Evolutionary conservation across 352 stramenopile species (phyloP).

Genomic region (Phytopythium aichiense): DNA sequence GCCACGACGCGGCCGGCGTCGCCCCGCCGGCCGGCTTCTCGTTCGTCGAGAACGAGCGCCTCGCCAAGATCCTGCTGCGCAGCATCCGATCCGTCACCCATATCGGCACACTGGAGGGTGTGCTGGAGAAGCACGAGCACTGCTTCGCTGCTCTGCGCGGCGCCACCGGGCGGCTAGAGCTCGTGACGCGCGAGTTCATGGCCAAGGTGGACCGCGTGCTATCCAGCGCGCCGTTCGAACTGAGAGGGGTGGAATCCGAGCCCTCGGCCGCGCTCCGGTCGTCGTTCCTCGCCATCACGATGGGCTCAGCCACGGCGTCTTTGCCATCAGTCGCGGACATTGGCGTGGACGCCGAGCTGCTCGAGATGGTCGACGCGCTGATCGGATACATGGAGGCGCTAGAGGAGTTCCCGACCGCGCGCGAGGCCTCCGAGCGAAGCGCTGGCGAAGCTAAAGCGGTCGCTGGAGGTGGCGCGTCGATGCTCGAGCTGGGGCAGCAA

Average conservation of each 20-base stretch:
- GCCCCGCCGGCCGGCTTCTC: conserved; percentile 20
- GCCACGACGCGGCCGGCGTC: background rate
- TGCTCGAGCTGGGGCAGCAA: conserved; percentile 26
- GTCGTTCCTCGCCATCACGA: conserved; percentile 10
- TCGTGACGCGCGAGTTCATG: conserved; percentile 27
- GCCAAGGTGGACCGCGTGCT: conserved; percentile 13
- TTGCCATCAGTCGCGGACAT: background rate
- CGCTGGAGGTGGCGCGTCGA: conserved; percentile 2
- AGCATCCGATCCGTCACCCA: conserved; percentile 60
- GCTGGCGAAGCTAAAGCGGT: background rate
- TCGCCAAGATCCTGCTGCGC: conserved; percentile 66
- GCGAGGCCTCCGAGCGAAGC: background rate
- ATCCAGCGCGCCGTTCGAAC: background rate
- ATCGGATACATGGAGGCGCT: conserved; percentile 23
- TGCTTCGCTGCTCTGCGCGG: conserved; percentile 27
- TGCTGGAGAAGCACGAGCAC: conserved; percentile 51
- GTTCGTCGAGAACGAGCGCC: conserved; percentile 72
- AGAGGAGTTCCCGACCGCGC: background rate
- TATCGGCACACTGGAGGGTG: conserved; percentile 36
- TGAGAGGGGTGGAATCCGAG: background rate
- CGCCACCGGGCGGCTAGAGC: conserved; percentile 27
- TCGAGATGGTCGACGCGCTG: conserved; percentile 16
- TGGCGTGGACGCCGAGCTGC: background rate
- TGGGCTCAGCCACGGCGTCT: background rate
- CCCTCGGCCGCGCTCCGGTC: background rate